Base-by-base conservation (phyloP, 2,329 filamentous ascomycete species). In the Setomelanomma holmii region DNA sequence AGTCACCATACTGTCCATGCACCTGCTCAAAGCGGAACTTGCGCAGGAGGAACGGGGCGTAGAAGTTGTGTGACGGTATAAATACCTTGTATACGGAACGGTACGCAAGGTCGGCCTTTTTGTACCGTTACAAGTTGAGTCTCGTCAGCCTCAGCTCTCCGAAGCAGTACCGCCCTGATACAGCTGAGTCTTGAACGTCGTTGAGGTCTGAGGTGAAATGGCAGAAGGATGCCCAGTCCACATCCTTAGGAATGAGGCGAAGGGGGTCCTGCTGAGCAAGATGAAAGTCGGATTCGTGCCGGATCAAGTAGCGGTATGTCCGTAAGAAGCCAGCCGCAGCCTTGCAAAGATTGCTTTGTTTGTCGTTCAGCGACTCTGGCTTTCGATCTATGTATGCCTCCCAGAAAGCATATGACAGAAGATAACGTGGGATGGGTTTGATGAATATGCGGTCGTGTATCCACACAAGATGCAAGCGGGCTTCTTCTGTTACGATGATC, bases 111-210 rank as follows among this genome's bases (percentile, higher is more conserved):
- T n/a, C n/a, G n/a, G n/a, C n/a, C n/a, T n/a, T n/a, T n/a, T n/a
- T n/a, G n/a, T n/a, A n/a, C n/a, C n/a, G n/a, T n/a, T 27, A 27
- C 6, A 27, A 27, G 12, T 27, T 27, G 6, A 27, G 24, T 27
- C 24, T 27, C 6, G 12, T 27, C 6, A 27, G 24, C 12, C 24
- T 6, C 24, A 27, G 24, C 60, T 81, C 78, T 16, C 78, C 77
- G 50, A 75, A 81, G 20, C 56, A 49, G 58, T 79, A 81, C 14
- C 79, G 69, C 14, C 55, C 53, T 36, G 74, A 75, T n/a, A 79
- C 70, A 4, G 49, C 51, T 12, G 49, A 30, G 41, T 71, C 57
- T 0, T 71, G 59, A 24, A 78, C 72, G n/a, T 41, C 12, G 21
- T 23, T n/a, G 16, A 64, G 38, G 12, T 53, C 45, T 27, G 51